A percentile compares a stretch with the other conserved stretches of the same genome.
Evolutionary conservation across 2,329 filamentous ascomycete species (phyloP).

Genomic region (Chaetomium sp.): DNA sequence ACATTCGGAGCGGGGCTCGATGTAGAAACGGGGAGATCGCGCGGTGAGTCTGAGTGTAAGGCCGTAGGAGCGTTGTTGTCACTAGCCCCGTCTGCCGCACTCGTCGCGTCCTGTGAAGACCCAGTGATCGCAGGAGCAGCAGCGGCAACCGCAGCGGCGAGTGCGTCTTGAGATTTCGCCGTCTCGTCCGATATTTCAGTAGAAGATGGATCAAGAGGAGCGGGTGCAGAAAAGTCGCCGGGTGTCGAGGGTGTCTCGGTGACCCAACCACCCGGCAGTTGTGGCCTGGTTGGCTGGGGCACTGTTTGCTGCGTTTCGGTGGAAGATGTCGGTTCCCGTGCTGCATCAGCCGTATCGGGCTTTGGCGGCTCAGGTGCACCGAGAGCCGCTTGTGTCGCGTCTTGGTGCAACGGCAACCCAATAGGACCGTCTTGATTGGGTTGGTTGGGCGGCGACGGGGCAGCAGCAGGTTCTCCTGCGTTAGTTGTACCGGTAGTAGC

Average conservation of each 20-base stretch:
- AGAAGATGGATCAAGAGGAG: neutral
- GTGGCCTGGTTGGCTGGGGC: constrained; percentile 18
- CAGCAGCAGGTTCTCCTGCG: constrained; percentile 8
- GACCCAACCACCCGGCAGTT: constrained; percentile 30
- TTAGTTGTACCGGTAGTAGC: neutral
- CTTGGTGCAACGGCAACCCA: constrained; percentile 9
- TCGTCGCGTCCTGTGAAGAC: neutral
- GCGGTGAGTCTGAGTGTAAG: constrained; percentile 1
- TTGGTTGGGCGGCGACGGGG: constrained; percentile 4
- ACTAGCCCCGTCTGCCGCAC: neutral
- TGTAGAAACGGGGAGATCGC: constrained; percentile 2
- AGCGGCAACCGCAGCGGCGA: neutral
- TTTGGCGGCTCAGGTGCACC: constrained; percentile 8
- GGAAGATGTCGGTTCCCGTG: constrained; percentile 10
- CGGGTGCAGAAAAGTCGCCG: constrained; percentile 14
- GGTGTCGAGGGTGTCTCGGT: constrained; percentile 25
- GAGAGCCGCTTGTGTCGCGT: constrained; percentile 1
- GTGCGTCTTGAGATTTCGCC: constrained; percentile 1
- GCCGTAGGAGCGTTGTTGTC: neutral
- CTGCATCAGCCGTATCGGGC: constrained; percentile 6
- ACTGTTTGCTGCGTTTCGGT: neutral
- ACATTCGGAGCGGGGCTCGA: constrained; percentile 11
- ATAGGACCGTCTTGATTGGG: constrained; percentile 4
- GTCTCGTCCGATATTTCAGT: neutral
- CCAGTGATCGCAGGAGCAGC: too few relatives aligned